Evolutionary conservation across 495 filamentous ascomycete species (phyloP).

Genomic region (Penicillium arizonense): DNA sequence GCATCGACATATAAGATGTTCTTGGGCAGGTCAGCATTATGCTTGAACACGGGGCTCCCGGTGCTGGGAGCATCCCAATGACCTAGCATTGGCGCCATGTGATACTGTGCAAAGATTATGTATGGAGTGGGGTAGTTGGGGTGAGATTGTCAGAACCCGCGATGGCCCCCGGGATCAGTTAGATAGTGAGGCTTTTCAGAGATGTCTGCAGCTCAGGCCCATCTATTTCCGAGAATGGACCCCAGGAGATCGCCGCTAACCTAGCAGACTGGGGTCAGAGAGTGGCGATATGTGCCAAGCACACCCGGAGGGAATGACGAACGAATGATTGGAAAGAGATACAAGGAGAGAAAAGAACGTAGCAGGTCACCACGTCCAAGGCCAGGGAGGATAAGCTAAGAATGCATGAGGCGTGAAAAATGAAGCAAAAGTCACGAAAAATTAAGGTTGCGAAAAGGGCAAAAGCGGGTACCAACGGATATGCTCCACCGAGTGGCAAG

Average conservation of each 20-base stretch:
- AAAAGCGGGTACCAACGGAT: conserved; percentile 33
- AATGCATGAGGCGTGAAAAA: conserved; percentile 14
- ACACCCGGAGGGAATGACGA: not conserved
- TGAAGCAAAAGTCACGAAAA: conserved; percentile 15
- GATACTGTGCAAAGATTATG: not conserved
- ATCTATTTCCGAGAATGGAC: not conserved
- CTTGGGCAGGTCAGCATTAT: conserved; percentile 13
- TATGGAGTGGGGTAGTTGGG: not conserved
- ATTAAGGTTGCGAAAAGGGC: conserved; percentile 22
- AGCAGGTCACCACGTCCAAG: conserved; percentile 2
- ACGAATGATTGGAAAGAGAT: not conserved
- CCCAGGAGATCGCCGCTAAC: not conserved
- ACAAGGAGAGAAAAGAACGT: not conserved
- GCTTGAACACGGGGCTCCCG: not conserved
- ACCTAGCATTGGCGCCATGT: conserved; percentile 37
- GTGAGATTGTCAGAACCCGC: not conserved
- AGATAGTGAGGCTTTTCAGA: not conserved
- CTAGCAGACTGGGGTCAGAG: not conserved
- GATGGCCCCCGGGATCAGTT: not conserved
- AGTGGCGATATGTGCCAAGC: not conserved
- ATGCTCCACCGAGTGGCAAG: conserved; percentile 14
- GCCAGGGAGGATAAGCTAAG: not conserved
- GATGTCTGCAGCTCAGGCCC: not conserved
- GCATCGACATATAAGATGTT: conserved; percentile 86
- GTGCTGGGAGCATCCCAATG: conserved; percentile 19